Conservation (phyloP, 768 basidiomycete genomes). For the Nidularia sp. region DNA sequence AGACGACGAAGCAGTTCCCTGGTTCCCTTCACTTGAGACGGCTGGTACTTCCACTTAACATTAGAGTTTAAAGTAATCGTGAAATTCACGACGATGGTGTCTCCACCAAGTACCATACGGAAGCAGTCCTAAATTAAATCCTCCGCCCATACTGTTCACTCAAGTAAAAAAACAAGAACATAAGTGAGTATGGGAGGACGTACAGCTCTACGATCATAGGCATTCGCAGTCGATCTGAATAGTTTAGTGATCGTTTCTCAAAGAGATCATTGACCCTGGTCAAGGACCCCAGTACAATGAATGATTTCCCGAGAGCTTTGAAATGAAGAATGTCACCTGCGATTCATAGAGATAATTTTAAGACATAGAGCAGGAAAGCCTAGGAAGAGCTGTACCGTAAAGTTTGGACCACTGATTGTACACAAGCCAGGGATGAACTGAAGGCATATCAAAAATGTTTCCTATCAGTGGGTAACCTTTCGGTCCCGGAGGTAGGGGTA, state of each 20-base stretch:
- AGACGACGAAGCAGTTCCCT: constrained; percentile 37
- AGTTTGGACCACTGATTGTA: too few relatives aligned
- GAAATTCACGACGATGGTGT: constrained; percentile 44
- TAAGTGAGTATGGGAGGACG: constrained; percentile 4
- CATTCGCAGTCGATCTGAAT: constrained; percentile 43
- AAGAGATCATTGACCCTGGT: constrained; percentile 45
- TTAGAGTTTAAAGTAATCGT: constrained; percentile 44
- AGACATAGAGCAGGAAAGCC: too few relatives aligned
- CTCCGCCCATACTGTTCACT: constrained; percentile 14
- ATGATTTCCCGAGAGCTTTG: constrained; percentile 12
- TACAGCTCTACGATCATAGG: constrained; percentile 49
- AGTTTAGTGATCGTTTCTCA: constrained; percentile 47
- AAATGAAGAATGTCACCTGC: too few relatives aligned
- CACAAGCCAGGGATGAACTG: too few relatives aligned
- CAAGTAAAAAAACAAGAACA: too few relatives aligned
- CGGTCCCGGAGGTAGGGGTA: constrained; percentile 4
- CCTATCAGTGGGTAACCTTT: too few relatives aligned
- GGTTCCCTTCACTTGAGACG: constrained; percentile 38
- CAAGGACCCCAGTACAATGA: constrained; percentile 15
- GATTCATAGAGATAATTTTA: too few relatives aligned
- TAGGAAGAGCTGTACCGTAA: constrained; percentile 15
- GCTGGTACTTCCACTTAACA: constrained; percentile 34
- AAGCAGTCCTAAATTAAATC: constrained; percentile 44
- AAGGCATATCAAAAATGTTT: too few relatives aligned
- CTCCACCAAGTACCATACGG: constrained; percentile 36